Base-by-base conservation (phyloP, 2,329 filamentous ascomycete genomes). In the Leptographium procerum region DNA sequence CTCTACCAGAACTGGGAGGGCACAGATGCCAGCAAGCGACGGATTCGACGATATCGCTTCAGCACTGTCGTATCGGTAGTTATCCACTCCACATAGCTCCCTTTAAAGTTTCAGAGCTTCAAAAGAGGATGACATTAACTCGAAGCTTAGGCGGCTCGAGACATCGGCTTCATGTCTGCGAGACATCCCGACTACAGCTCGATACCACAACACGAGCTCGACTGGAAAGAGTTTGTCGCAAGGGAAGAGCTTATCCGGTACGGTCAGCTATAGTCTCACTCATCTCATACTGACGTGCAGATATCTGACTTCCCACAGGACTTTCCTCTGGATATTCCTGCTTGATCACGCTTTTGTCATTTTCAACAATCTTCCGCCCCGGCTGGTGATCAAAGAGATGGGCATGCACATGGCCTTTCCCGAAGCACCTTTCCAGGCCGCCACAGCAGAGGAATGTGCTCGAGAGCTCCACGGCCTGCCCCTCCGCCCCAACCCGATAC, bases 1-100 rank as follows among this genome's bases (percentile, higher is more conserved):
- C 52, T 59, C 22, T 56, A 52, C 22, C 57, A 59, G 34, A 59
- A 59, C 48, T 59, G 57, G 57, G 57, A 59, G 47, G 57, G 57
- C 26, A 45, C 57, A 16, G 36, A 59, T 19, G 47, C 40, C n/a
- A 59, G 57, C 53, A 59, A 59, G 47, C 45, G 54, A 11, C 33
- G 57, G 24, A 56, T 56, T n/a, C 53, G 57, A 2, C 57, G 57
- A 2, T 48, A 59, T 36, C 45, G 53, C 7, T 59, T 59, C 34
- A 59, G 54, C 57, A 59, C 57, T 24, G 43, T 59, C 7, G 57
- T 59, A 19, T 56, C 57, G 4, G 57, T 58, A 52, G 33, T 8
- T 14, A 40, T 51, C 1, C 57, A 11, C 34, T 36, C 2, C 10
- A 7, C 34, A 7, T 36, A 11, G 2, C 34, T 26, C 26, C 26